Base-by-base conservation (phyloP, 1,139 yeast genomes). In the Diutina sp. region DNA sequence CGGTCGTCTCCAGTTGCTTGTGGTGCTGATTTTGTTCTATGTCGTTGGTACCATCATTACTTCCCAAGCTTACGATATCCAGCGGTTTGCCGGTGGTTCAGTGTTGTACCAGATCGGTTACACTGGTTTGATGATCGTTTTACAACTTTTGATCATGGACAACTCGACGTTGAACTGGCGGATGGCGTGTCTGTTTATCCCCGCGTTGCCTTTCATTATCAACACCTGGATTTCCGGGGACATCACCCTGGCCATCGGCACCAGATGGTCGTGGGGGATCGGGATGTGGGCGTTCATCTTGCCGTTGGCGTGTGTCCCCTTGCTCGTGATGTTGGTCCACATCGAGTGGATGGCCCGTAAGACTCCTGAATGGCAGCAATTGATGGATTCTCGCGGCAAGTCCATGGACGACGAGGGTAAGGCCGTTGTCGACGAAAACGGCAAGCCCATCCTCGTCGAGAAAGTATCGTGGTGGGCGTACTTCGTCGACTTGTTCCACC, bases 241-340 rank as follows among this genome's bases (percentile, higher is more conserved):
- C 38, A 30, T 53, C 12, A 45, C 45, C 18, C 25, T 14, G 32
- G 44, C 46, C 18, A 51, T 38, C 11, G 46, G 46, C 8, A 25
- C 41, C 2, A 12, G 55, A 58, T 44, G 54, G 58, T 4, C 46
- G 58, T 38, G 12, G 60, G 55, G 47, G 47, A 83, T 85, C 62
- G 91, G 86, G 50, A 85, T 86, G 79, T 87, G 88, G 88, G 90
- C 90, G 1, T 83, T 85, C 64, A 84, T 87, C 59, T 77, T 84
- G 72, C 91, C 93, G 32, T 72, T 85, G 44, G 66, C 80, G 6
- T 74, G 84, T 62, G 58, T 86, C 28, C 93, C 93, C 30, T 69
- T 87, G 58, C 62, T 83, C 35, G 59, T 60, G 11, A 78, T 85
- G 62, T 71, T 83, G 63, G 47, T 74, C 11, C 86, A 84, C 66